phyloP scores from a whole-genome alignment of 441 rosid genomes.

The Populus hybrid region DNA sequence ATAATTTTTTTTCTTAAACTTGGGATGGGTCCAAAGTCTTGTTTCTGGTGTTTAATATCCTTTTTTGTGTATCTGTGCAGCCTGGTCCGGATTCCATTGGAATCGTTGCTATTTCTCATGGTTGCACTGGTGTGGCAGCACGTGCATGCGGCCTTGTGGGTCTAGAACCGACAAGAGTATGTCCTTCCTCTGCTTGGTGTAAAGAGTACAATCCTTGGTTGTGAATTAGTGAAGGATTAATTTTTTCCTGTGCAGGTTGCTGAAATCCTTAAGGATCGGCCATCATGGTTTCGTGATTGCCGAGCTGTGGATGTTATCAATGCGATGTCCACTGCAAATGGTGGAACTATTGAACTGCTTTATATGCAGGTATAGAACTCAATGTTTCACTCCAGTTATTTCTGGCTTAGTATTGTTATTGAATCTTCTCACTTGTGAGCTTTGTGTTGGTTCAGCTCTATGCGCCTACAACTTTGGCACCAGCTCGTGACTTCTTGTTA shows the following conservation, averaged over 20 bases:
- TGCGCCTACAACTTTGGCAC: slow-evolving; percentile 95
- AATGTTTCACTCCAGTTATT: neutral
- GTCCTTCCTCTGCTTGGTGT: slow-evolving; percentile 13
- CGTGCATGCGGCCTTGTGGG: slow-evolving; percentile 99
- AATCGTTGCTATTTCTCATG: slow-evolving; percentile 99
- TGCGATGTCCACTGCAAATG: slow-evolving; percentile 85
- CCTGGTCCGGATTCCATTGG: slow-evolving; percentile 99
- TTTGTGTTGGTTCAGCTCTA: slow-evolving; percentile 53
- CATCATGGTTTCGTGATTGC: slow-evolving; percentile 95
- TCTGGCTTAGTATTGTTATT: neutral
- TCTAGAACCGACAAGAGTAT: slow-evolving; percentile 95
- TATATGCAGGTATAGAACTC: slow-evolving; percentile 71
- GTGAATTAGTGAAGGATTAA: neutral
- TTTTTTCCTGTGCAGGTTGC: slow-evolving; percentile 52
- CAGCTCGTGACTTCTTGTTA: slow-evolving; percentile 97
- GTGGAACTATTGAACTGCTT: slow-evolving; percentile 97
- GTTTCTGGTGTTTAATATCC: too few relatives aligned
- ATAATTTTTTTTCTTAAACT: neutral
- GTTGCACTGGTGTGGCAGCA: slow-evolving; percentile 99
- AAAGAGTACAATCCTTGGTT: neutral
- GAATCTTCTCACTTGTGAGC: neutral
- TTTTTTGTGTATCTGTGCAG: slow-evolving; percentile 32
- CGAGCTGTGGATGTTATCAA: slow-evolving; percentile 94
- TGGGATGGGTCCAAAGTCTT: too few relatives aligned
- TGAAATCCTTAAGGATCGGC: slow-evolving; percentile 95